phyloP scores from a whole-genome alignment of 176 grass and related monocot species.

The Metroxylon sagu region DNA sequence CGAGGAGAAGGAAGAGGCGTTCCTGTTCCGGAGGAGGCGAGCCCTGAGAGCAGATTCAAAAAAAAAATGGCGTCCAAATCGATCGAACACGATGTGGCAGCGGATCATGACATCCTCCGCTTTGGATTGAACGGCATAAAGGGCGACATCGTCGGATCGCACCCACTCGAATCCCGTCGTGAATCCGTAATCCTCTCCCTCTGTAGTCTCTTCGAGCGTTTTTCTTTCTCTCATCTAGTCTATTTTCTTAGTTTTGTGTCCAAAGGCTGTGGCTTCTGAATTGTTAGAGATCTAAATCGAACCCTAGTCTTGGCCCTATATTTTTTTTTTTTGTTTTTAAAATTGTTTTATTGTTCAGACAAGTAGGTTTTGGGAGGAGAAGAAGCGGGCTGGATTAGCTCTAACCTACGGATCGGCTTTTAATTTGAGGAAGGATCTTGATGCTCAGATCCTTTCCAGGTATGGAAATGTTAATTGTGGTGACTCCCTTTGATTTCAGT shows the following conservation, averaged over 20 bases:
- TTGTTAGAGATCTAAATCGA: background rate
- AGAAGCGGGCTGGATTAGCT: constrained; percentile 40
- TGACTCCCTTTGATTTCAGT: too few relatives aligned
- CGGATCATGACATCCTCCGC: constrained; percentile 40
- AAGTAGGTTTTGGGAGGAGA: constrained; percentile 43
- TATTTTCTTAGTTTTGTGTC: background rate
- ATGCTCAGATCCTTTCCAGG: constrained; percentile 65
- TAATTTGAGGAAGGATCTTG: constrained; percentile 62
- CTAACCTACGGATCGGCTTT: constrained; percentile 65
- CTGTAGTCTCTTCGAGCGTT: background rate
- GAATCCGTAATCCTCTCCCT: constrained; percentile 21
- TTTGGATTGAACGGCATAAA: constrained; percentile 46
- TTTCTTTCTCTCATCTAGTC: background rate
- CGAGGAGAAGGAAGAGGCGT: too few relatives aligned
- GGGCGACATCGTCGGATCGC: constrained; percentile 33
- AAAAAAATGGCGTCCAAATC: constrained; percentile 22
- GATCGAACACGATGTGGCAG: constrained; percentile 36
- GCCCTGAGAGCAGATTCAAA: too few relatives aligned
- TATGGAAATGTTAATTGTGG: background rate
- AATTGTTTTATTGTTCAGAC: constrained; percentile 11
- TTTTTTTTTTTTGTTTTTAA: background rate
- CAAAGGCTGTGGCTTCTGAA: too few relatives aligned
- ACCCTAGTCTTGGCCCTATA: constrained; percentile 22
- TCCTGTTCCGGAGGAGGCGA: too few relatives aligned
- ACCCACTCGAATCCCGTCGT: constrained; percentile 39